Evolutionary conservation across 73 alveolate species (phyloP), one percentile per base, ranked within the genome.

Genomic region (Paraurostyla sp.): DNA sequence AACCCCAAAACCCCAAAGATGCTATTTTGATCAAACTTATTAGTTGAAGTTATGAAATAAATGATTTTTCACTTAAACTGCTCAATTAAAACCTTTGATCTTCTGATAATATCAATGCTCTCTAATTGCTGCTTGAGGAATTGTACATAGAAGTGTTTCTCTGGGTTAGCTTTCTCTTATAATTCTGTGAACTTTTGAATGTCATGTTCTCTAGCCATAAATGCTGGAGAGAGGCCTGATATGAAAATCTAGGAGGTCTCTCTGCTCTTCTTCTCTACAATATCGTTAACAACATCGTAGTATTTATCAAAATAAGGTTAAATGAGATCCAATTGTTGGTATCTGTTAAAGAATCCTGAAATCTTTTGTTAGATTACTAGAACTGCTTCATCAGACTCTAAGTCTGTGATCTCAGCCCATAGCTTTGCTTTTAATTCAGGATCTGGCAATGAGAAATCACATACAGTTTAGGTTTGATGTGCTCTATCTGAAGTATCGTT

Each of bases 151-250:
- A 52, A 78, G 40, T 78, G 76, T n/a, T 78, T 49, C 46, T 78
- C 89, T 18, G 54, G 43, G 76, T 51, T 54, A 4, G 78, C 78
- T 29, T 25, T 78, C 33, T 54, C 89, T 2, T 51, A 42, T 2
- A 78, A 78, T 22, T 20, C 80, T 35, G 49, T 51, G 40, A 78
- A 78, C 20, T 59, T 36, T 11, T 50, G n/a, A 13, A 51, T 78
- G 40, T 78, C 89, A 16, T 22, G 35, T 13, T 78, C 89, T 43
- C 89, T 46, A 9, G 89, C 89, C 89, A 78, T 78, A 40, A 78
- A 78, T 7, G 89, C 89, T 22, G 89, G 89, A 23, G 89, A 78
- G 13, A 78, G 41, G 2, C 56, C 54, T 22, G 80, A 4, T 2
- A 78, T 6, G 50, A 78, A 78, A 11, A 52, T 20, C 50, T 78